Evolutionary conservation across 2,329 filamentous ascomycete species (phyloP).

Genomic region (Macrophomina phaseolina): DNA sequence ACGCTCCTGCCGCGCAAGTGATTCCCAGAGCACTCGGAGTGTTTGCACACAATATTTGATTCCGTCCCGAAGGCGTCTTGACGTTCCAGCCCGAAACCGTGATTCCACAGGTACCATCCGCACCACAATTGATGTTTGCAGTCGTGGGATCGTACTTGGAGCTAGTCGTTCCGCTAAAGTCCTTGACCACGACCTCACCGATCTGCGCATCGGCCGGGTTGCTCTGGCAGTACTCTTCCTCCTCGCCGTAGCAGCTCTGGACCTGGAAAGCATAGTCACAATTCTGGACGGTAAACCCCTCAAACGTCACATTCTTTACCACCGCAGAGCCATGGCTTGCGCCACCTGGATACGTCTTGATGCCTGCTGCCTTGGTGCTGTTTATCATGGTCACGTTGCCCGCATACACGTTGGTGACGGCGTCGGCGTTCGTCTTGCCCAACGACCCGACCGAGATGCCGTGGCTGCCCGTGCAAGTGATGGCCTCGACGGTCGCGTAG

Average conservation of each 20-base stretch:
- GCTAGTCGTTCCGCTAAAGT: conserved; percentile 62
- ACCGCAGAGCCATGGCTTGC: conserved; percentile 41
- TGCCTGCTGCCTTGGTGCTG: conserved; percentile 53
- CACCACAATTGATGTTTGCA: conserved; percentile 25
- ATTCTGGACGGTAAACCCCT: conserved; percentile 44
- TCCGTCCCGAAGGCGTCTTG: conserved; percentile 10
- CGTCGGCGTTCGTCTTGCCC: conserved; percentile 48
- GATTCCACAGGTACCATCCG: conserved; percentile 16
- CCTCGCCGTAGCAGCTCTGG: conserved; percentile 49
- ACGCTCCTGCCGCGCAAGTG: conserved; percentile 18
- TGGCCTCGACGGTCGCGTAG: conserved; percentile 47
- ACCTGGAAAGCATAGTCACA: conserved; percentile 55
- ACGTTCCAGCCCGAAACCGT: conserved; percentile 19
- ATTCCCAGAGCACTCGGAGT: conserved; percentile 17
- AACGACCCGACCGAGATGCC: conserved; percentile 56
- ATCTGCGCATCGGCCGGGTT: conserved; percentile 17
- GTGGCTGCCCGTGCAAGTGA: conserved; percentile 53
- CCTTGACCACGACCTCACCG: conserved; percentile 46
- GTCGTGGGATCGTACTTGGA: conserved; percentile 48
- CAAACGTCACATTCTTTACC: conserved; percentile 52
- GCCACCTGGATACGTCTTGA: conserved; percentile 54
- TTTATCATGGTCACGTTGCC: conserved; percentile 48
- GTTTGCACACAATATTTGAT: conserved; percentile 21
- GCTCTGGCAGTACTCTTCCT: conserved; percentile 21
- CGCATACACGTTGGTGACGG: conserved; percentile 52